Base-by-base conservation (phyloP, 441 rosid genomes). In the Erodium texanum region DNA sequence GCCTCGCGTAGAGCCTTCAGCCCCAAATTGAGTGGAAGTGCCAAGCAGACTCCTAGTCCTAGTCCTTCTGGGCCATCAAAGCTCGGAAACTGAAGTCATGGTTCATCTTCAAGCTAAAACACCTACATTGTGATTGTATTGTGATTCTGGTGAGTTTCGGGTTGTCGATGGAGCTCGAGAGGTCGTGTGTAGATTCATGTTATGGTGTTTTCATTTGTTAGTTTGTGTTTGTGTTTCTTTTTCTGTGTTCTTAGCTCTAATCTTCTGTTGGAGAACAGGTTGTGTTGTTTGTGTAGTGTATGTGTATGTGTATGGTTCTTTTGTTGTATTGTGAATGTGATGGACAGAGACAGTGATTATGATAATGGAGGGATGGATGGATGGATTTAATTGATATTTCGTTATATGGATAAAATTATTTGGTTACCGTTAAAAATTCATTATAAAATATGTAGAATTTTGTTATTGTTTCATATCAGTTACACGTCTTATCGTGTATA, bases 111-210 rank as follows among this genome's bases (percentile, higher is more conserved):
- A 15, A 41, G 66, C 73, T 78, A 70, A 75, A 73, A 11, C 45
- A 58, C 22, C 16, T 3, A 58, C 50, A 38, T 24, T 64, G 29
- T 27, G 4, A 38, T 24, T 64, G 29, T 27, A 27, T 27, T 27
- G 29, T 27, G 29, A 4, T 27, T 27, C 20, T 54, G 65, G 64
- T 67, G 62, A 45, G 78, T 75, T 77, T 59, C n/a, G n/a, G 66
- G 66, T 74, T 64, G 76, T 76, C 76, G 34, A 65, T 65, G 73
- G 50, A 75, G 75, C 82, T 83, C 82, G 88, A 80, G 89, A 80
- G 86, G 87, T 77, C 82, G 43, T 66, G 71, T 66, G 43, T 73
- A 48, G 45, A 54, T 75, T 66, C 50, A 43, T 50, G 73, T 76
- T 67, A 45, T 59, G 41, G 65, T 1, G 68, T 68, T 18, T 65